Conservation (phyloP, 768 basidiomycete species). For the Cantharellus anzutake region DNA sequence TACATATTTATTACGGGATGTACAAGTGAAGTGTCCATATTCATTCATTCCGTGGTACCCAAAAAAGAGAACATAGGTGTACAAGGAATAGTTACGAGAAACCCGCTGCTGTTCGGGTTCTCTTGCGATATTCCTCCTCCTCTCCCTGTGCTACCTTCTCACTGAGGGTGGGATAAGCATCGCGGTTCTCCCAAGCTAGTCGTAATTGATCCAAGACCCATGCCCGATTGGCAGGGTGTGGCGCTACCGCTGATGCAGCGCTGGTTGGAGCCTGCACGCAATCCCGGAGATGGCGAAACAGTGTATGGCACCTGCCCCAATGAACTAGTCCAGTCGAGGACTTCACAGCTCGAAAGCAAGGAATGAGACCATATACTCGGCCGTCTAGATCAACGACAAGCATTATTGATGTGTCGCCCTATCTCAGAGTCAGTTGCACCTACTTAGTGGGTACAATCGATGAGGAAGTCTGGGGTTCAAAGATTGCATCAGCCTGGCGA, state of each 20-base stretch:
- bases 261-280: not conserved
- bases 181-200: not conserved
- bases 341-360: not conserved
- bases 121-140: not conserved
- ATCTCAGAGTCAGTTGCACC: not conserved
- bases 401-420: not conserved
- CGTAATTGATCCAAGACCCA: not conserved
- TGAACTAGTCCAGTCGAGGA: not conserved
- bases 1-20: no score
- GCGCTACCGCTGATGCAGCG: not conserved
- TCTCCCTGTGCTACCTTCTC: not conserved
- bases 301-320: not conserved
- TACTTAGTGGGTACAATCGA: not conserved
- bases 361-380: not conserved
- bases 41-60: no score
- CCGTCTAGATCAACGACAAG: not conserved
- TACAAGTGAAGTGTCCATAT: no score
- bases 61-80: not conserved
- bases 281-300: not conserved
- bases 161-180: not conserved
- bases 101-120: not conserved
- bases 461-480: not conserved
- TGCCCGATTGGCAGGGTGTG: not conserved
- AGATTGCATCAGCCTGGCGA: not conserved
- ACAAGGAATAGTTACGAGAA: not conserved